Percentiles rank a stretch among this genome's conserved stretches.
Conservation (phyloP, 2,329 filamentous ascomycete species). For the Elsinoe ampelina region DNA sequence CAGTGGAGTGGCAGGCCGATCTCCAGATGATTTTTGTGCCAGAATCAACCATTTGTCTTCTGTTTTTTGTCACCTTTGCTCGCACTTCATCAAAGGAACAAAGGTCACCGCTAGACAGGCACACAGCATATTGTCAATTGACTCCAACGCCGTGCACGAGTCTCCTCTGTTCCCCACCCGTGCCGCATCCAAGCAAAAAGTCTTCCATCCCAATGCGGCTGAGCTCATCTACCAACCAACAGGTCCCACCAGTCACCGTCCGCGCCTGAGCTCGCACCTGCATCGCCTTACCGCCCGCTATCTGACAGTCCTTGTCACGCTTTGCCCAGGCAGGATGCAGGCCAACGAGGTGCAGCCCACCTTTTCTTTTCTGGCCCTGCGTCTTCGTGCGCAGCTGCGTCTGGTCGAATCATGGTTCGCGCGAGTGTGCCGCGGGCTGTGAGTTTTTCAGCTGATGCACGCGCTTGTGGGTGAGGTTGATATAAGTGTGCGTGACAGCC, state of each 20-base stretch:
- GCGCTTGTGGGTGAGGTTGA: not conserved
- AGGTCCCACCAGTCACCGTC: not conserved
- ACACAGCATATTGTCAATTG: not conserved
- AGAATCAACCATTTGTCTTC: not conserved
- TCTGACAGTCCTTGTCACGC: not conserved
- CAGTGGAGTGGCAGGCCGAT: not conserved
- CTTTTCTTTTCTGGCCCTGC: no score
- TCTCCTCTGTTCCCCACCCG: not conserved
- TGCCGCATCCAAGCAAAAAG: not conserved
- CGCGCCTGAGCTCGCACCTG: not conserved
- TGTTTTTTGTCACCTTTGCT: not conserved
- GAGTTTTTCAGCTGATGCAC: not conserved
- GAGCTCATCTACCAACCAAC: not conserved
- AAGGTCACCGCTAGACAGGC: no score
- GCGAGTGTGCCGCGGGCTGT: not conserved
- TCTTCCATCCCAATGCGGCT: not conserved
- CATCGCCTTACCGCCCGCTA: constrained; percentile 5
- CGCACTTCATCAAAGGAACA: not conserved
- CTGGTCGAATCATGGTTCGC: not conserved
- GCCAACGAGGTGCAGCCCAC: not conserved
- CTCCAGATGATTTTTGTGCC: not conserved
- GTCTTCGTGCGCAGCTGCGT: not conserved
- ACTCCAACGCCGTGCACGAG: not conserved
- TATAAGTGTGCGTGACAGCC: not conserved
- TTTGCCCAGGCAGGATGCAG: not conserved